phyloP scores from a whole-genome alignment of 2,329 filamentous ascomycete species.

The Talaromyces sp. region DNA sequence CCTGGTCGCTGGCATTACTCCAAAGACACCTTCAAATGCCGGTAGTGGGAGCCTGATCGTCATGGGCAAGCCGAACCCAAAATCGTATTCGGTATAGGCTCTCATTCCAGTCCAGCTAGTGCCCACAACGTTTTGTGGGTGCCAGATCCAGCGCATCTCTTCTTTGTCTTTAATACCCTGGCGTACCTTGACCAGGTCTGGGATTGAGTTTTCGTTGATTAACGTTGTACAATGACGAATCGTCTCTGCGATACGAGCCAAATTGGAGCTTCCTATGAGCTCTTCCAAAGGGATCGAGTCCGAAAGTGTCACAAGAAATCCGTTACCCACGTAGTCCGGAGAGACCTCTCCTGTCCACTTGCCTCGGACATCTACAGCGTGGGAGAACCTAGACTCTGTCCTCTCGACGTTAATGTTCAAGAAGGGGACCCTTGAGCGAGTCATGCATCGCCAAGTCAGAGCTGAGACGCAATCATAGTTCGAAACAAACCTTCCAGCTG shows the following conservation, averaged over 20 bases:
- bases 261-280: neutral
- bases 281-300: neutral
- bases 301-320: neutral
- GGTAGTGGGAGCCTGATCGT: neutral
- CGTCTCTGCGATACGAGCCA: neutral
- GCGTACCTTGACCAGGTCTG: neutral
- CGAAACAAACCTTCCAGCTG: neutral
- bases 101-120: neutral
- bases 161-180: neutral
- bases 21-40: neutral
- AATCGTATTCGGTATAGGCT: neutral
- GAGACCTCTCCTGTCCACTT: neutral
- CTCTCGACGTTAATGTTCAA: neutral
- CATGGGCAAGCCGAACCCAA: neutral
- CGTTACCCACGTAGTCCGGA: neutral
- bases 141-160: neutral
- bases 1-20: neutral
- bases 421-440: neutral
- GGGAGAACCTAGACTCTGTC: neutral
- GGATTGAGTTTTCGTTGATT: neutral
- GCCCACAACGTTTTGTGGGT: neutral
- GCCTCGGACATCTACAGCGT: neutral
- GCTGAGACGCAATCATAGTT: neutral
- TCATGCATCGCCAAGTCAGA: neutral
- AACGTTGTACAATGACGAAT: neutral